These are phyloP conservation scores for Cucurbita ficifolia DNA, from an alignment of 306 rosid species.

Conservation along the genomic window DNA sequence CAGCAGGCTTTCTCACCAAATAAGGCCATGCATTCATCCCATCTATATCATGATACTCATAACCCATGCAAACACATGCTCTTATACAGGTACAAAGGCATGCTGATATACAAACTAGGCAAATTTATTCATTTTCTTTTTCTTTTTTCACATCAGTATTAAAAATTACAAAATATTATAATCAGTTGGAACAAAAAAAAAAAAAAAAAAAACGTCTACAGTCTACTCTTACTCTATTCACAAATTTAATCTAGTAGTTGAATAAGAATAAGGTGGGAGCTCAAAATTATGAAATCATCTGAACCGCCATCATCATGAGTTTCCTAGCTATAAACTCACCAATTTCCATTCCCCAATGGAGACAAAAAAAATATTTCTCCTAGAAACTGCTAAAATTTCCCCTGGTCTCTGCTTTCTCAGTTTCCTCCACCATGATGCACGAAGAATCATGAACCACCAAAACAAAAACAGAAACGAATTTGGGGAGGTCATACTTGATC, in stretches of 20 bases:
- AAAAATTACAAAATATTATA: conserved; percentile 10
- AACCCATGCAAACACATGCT: background rate
- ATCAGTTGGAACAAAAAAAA: background rate
- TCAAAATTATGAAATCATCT: background rate
- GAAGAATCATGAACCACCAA: background rate
- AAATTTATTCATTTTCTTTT: conserved; percentile 2
- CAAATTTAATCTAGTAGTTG: conserved; percentile 1
- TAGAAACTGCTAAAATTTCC: background rate
- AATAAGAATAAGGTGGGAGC: background rate
- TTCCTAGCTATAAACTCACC: background rate
- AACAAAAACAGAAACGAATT: background rate
- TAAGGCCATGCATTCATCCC: background rate
- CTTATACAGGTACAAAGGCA: background rate
- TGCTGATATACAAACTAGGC: background rate
- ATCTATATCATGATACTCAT: background rate
- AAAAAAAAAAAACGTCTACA: background rate
- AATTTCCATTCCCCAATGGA: background rate
- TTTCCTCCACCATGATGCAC: background rate
- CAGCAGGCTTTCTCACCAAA: background rate
- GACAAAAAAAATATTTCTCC: background rate
- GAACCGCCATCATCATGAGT: conserved; percentile 2
- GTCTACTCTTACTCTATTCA: conserved; percentile 15
- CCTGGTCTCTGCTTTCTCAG: background rate
- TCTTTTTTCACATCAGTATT: background rate
- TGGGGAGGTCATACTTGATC: background rate